Evolutionary conservation across 352 stramenopile species (phyloP).

Genomic region (Phytophthora sansomeana): DNA sequence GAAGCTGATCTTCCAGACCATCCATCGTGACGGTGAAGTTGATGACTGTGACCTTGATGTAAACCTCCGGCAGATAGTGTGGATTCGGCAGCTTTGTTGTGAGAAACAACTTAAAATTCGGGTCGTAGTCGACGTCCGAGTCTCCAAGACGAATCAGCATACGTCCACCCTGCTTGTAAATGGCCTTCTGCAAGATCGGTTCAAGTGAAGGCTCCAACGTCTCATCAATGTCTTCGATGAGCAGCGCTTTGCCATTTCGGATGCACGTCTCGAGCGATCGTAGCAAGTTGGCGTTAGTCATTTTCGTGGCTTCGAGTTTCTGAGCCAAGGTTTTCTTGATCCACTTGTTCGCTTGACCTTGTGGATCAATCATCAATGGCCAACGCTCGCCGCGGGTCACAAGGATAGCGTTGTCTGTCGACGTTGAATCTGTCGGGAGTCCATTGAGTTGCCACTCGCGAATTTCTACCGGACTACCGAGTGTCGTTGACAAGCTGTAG

Average conservation of each 20-base stretch:
- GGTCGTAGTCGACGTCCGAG: conserved; percentile 94
- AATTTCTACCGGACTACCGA: conserved; percentile 93
- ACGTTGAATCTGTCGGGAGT: conserved; percentile 92
- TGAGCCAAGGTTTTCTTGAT: conserved; percentile 90
- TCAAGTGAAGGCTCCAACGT: conserved; percentile 92
- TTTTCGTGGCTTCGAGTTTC: conserved; percentile 87
- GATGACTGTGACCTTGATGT: conserved; percentile 97
- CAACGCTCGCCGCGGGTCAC: conserved; percentile 91
- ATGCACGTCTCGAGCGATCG: conserved; percentile 93
- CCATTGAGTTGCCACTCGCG: conserved; percentile 94
- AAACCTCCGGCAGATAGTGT: conserved; percentile 95
- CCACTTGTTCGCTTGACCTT: conserved; percentile 95
- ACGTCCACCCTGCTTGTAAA: conserved; percentile 92
- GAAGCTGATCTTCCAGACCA: conserved; percentile 92
- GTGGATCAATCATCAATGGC: conserved; percentile 96
- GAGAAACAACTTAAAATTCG: conserved; percentile 92
- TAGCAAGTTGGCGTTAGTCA: conserved; percentile 93
- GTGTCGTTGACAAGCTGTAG: conserved; percentile 78
- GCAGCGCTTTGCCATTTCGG: conserved; percentile 88
- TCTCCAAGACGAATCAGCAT: conserved; percentile 92
- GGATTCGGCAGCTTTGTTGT: conserved; percentile 95
- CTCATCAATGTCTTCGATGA: conserved; percentile 95
- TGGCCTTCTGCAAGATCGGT: conserved; percentile 92
- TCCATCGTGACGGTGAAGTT: conserved; percentile 97
- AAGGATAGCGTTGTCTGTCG: conserved; percentile 94